Base-by-base conservation (phyloP, 306 rosid genomes). In the Trifolium fragiferum region DNA sequence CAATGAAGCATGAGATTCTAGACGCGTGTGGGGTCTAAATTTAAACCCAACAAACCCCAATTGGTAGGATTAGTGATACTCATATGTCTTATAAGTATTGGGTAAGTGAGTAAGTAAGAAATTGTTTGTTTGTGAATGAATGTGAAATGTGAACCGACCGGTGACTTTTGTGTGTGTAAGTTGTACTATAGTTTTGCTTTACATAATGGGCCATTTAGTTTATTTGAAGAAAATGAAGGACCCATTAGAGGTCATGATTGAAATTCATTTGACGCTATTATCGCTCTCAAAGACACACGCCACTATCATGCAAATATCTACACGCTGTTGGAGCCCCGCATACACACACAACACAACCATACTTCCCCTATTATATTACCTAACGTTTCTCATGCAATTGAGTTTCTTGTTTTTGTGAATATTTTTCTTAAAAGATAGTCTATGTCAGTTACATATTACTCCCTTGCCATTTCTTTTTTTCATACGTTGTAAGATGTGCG, bases 221-320 rank as follows among this genome's bases (percentile, higher is more conserved):
- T 20, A 57, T 23, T 5, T 25, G 35, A 23, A 8, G 9, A 57
- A 57, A 58, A 23, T 58, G 18, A 18, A 58, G 64, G 64, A 58
- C 18, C 37, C 64, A 57, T 58, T 58, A 12, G 5, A 19, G 4
- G 37, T 54, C 25, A 54, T 87, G 40, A 89, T 89, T 83, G 81
- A 44, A 10, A 80, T 66, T 81, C 87, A 84, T 82, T 69, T 78
- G 80, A 73, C 11, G 86, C 66, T 57, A 86, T 89, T 70, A 86
- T 87, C 66, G 16, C 50, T 44, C 50, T 44, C 50, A 44, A 81
- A 81, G 83, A 72, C 82, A 86, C 97, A 89, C 91, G 89, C 96
- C 89, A 65, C 68, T 78, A 88, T 86, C 86, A 84, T 84, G 72
- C 90, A 77, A 61, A 38, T 57, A 19, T 20, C 54, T 5, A 44